These are phyloP conservation scores for Tylopilus sp. DNA, from an alignment of 1,284 basidiomycete species.

Conservation along the genomic window DNA sequence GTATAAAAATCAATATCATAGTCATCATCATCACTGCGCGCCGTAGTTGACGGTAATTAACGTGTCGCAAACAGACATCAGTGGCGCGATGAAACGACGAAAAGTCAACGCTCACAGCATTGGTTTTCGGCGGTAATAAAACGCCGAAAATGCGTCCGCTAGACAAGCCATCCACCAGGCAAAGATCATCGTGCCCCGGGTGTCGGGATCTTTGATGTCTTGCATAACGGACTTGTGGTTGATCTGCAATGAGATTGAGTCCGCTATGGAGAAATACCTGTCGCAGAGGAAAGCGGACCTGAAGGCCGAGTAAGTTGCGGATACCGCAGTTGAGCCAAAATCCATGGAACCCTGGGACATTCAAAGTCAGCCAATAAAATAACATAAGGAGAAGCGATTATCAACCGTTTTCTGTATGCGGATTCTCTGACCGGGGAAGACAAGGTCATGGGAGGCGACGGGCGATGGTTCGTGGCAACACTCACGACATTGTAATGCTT, in stretches of 20 bases:
- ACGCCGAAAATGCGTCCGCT: constrained; percentile 54
- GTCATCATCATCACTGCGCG: constrained; percentile 53
- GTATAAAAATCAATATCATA: constrained; percentile 79
- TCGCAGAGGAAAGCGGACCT: constrained; percentile 42
- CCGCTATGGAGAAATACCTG: constrained; percentile 3
- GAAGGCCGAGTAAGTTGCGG: constrained; percentile 71
- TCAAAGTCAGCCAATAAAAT: constrained; percentile 11
- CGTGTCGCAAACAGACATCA: constrained; percentile 41
- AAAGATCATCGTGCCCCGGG: constrained; percentile 76
- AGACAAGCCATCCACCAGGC: constrained; percentile 76
- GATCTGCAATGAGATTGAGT: constrained; percentile 46
- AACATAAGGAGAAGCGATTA: constrained; percentile 13
- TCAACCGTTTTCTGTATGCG: constrained; percentile 60
- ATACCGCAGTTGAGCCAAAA: constrained; percentile 80
- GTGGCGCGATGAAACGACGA: constrained; percentile 15
- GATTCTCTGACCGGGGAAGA: constrained; percentile 50
- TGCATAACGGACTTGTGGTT: constrained; percentile 75
- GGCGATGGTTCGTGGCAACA: constrained; percentile 21
- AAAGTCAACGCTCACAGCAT: constrained; percentile 55
- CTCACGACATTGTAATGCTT: constrained; percentile 79
- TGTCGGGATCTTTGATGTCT: constrained; percentile 65
- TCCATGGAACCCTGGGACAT: constrained; percentile 62
- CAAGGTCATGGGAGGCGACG: constrained; percentile 13
- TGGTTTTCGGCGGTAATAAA: constrained; percentile 61
- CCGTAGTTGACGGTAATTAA: constrained; percentile 27